These are phyloP conservation scores for Cryptococcus amylolentus DNA, from an alignment of 1,284 basidiomycete species.

Conservation along the genomic window DNA sequence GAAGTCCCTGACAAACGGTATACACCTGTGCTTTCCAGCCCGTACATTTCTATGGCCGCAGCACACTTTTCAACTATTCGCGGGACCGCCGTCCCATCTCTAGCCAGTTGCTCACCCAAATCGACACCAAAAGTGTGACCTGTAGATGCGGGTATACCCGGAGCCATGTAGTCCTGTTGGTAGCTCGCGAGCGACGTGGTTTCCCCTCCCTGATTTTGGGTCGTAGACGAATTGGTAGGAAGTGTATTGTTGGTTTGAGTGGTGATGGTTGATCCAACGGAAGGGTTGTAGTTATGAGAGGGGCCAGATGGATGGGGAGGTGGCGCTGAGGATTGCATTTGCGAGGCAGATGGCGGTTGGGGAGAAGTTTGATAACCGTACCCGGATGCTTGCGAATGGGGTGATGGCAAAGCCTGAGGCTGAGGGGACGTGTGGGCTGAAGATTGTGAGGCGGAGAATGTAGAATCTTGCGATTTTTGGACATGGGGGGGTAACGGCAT, in stretches of 20 bases:
- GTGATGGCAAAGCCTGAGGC: neutral
- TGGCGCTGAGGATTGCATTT: neutral
- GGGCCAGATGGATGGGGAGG: neutral
- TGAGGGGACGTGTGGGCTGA: neutral
- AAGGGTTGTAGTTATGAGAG: slow-evolving; percentile 7
- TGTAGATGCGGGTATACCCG: slow-evolving; percentile 29
- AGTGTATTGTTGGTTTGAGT: neutral
- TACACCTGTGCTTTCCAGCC: slow-evolving; percentile 79
- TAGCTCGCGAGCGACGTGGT: neutral
- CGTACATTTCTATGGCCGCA: slow-evolving; percentile 75
- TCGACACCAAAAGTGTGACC: slow-evolving; percentile 81
- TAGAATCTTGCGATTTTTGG: slow-evolving; percentile 16
- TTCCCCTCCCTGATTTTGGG: neutral
- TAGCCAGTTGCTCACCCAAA: slow-evolving; percentile 81
- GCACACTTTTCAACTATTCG: slow-evolving; percentile 85
- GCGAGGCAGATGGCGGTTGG: slow-evolving; percentile 2
- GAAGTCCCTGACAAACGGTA: slow-evolving; percentile 92
- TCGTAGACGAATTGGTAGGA: neutral
- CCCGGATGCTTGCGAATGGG: neutral
- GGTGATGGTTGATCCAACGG: slow-evolving; percentile 4
- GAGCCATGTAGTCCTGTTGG: slow-evolving; percentile 16
- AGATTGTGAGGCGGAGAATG: neutral
- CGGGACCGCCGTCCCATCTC: slow-evolving; percentile 87
- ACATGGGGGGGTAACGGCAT: slow-evolving; percentile 39
- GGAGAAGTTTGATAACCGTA: neutral